Percentiles rank a stretch among this genome's conserved stretches.
Conservation (phyloP, 1,284 basidiomycete genomes). For the Ustilago sp. region DNA sequence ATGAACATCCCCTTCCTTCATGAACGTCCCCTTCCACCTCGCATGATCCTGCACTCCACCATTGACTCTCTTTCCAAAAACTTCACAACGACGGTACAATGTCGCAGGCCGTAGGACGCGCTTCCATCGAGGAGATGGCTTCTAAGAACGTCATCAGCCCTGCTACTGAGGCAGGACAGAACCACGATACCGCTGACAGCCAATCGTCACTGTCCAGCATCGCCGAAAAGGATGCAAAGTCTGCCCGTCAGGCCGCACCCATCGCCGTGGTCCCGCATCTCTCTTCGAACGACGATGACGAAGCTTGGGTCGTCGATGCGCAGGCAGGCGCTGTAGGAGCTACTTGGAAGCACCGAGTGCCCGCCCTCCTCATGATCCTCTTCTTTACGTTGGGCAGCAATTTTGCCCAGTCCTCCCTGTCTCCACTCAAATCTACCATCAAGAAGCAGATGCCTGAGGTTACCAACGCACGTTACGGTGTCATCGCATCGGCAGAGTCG, state of each 20-base stretch:
- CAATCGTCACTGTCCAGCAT: conserved; percentile 6
- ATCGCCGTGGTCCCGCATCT: conserved; percentile 13
- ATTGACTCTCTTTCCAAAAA: background rate
- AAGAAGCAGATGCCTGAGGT: conserved; percentile 62
- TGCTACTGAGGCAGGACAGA: background rate
- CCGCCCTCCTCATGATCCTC: conserved; percentile 34
- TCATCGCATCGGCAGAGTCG: conserved; percentile 70
- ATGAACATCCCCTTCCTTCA: too few species aligned
- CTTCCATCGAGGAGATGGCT: background rate
- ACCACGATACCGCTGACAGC: background rate
- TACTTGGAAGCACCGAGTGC: conserved; percentile 35
- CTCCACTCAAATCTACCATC: conserved; percentile 70
- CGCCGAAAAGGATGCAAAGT: conserved; percentile 13
- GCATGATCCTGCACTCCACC: background rate
- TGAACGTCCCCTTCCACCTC: background rate
- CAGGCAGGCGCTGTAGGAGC: conserved; percentile 32
- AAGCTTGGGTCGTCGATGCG: conserved; percentile 12
- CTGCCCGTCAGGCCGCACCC: background rate
- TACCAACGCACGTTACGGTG: conserved; percentile 76
- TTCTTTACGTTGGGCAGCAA: conserved; percentile 51
- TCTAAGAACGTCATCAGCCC: background rate
- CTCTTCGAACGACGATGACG: background rate
- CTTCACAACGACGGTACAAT: background rate
- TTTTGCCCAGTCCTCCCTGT: conserved; percentile 55
- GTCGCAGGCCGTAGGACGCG: conserved; percentile 1